These are phyloP conservation scores for Mucor saturninus DNA, from an alignment of 371 early-diverging fungal species.

Conservation along the genomic window DNA sequence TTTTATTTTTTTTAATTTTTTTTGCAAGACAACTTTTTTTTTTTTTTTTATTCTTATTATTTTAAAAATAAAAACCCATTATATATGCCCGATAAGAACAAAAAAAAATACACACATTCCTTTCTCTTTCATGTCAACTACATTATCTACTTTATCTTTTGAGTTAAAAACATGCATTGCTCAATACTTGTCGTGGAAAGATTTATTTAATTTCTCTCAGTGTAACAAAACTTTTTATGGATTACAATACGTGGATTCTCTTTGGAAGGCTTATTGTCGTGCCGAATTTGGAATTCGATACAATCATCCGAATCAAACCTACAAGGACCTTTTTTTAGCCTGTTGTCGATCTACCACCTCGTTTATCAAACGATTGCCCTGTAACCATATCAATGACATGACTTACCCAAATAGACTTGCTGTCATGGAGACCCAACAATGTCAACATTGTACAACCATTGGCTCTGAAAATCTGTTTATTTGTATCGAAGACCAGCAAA, in stretches of 20 bases:
- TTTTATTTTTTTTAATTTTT: neutral
- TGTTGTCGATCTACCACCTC: slow-evolving; percentile 1
- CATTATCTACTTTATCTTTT: slow-evolving; percentile 2
- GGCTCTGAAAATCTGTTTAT: slow-evolving; percentile 31
- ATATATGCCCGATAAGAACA: neutral
- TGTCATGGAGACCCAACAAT: neutral
- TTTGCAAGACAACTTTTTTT: neutral
- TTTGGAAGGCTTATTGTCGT: slow-evolving; percentile 34
- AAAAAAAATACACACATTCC: neutral
- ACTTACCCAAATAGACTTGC: neutral
- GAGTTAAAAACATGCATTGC: slow-evolving; percentile 12
- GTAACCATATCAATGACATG: slow-evolving; percentile 15
- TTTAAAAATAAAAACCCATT: slow-evolving; percentile 2
- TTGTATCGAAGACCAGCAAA: slow-evolving; percentile 26
- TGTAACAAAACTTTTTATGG: slow-evolving; percentile 5
- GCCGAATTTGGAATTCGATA: slow-evolving; percentile 28
- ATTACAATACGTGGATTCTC: slow-evolving; percentile 14
- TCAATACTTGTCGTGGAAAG: slow-evolving; percentile 8
- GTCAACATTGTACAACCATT: neutral
- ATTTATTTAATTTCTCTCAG: slow-evolving; percentile 1
- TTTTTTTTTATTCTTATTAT: neutral
- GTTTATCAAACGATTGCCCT: slow-evolving; percentile 20
- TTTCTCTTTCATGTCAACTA: neutral
- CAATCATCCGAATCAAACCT: slow-evolving; percentile 36
- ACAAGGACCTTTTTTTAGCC: slow-evolving; percentile 23